phyloP scores from a whole-genome alignment of 495 filamentous ascomycete genomes.

The Immersiella caudata region DNA sequence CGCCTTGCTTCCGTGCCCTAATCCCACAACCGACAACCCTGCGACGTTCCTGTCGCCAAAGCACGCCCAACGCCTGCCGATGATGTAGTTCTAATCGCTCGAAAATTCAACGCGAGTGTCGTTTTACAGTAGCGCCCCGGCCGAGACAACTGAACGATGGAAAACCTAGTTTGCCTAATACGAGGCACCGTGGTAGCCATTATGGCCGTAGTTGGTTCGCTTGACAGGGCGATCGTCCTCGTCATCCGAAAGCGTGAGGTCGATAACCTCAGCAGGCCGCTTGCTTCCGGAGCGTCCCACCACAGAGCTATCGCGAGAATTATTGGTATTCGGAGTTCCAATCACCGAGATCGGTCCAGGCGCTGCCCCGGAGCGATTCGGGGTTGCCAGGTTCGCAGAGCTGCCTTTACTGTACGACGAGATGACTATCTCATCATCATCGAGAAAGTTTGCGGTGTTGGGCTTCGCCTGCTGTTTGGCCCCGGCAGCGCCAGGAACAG shows the following conservation, averaged over 20 bases:
- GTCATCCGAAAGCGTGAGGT: slow-evolving; percentile 79
- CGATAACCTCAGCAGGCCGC: slow-evolving; percentile 70
- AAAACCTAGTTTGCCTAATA: background rate
- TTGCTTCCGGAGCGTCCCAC: slow-evolving; percentile 58
- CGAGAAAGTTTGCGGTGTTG: slow-evolving; percentile 39
- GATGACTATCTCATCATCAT: slow-evolving; percentile 73
- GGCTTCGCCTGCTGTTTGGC: slow-evolving; percentile 20
- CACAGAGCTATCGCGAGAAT: slow-evolving; percentile 37
- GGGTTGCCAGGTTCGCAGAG: background rate
- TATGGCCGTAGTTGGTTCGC: slow-evolving; percentile 41
- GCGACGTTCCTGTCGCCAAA: background rate
- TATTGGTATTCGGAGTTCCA: slow-evolving; percentile 34
- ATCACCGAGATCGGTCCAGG: slow-evolving; percentile 21
- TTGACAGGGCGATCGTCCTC: slow-evolving; percentile 65
- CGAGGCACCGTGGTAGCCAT: slow-evolving; percentile 21
- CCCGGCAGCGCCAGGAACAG: slow-evolving; percentile 43
- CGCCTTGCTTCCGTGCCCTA: background rate
- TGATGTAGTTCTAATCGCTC: background rate
- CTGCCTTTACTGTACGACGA: slow-evolving; percentile 38
- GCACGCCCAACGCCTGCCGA: background rate
- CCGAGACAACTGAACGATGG: background rate
- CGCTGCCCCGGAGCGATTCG: background rate
- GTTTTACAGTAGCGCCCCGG: background rate
- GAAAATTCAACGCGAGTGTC: background rate
- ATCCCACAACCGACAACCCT: background rate